Evolutionary conservation across 2,329 filamentous ascomycete species (phyloP).

Genomic region (Cordyceps farinosa): DNA sequence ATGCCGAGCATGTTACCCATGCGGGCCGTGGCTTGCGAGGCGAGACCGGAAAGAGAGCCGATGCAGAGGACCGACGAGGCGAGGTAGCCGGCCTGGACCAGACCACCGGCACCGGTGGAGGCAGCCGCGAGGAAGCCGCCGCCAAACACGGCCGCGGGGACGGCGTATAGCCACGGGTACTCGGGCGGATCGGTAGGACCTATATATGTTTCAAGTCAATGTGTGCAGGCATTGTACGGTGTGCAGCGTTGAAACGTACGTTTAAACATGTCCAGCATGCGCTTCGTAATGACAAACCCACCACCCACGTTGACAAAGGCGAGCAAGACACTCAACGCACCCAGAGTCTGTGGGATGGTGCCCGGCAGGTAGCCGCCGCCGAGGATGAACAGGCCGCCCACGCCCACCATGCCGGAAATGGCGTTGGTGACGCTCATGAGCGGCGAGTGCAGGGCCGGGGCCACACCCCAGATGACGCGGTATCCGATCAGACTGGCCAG

Average conservation of each 20-base stretch:
- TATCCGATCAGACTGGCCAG: constrained; percentile 84
- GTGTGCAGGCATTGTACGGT: not conserved
- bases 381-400: constrained; percentile 85
- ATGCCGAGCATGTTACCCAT: constrained; percentile 85
- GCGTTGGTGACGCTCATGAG: constrained; percentile 93
- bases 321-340: constrained; percentile 74
- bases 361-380: constrained; percentile 75
- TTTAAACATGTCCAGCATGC: constrained; percentile 92
- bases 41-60: constrained; percentile 74
- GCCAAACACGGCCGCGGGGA: constrained; percentile 73
- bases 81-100: constrained; percentile 84
- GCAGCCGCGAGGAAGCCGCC: constrained; percentile 79
- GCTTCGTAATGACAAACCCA: constrained; percentile 86
- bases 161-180: constrained; percentile 81
- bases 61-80: constrained; percentile 84
- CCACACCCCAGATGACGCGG: constrained; percentile 82
- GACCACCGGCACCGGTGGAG: constrained; percentile 74
- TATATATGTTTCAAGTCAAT: constrained; percentile 25
- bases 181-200: constrained; percentile 81
- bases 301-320: constrained; percentile 87
- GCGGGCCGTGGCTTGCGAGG: constrained; percentile 77
- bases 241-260: constrained; percentile 38
- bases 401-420: constrained; percentile 86
- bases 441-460: constrained; percentile 78
- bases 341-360: constrained; percentile 75